Evolutionary conservation across 257 asterid species (phyloP).

Genomic region (Capsicum pubescens): DNA sequence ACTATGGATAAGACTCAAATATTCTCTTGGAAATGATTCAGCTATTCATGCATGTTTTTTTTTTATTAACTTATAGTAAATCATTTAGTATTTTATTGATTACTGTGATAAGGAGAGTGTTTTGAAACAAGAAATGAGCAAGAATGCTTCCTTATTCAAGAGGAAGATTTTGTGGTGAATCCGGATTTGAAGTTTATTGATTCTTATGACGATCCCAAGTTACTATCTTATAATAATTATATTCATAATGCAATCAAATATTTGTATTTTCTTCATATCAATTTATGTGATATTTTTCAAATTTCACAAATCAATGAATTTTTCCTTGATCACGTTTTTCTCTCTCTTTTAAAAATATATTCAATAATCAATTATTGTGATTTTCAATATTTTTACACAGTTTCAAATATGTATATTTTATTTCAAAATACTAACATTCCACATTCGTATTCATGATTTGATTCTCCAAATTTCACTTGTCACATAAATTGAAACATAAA

Average conservation of each 20-base stretch:
- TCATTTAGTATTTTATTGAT: not conserved
- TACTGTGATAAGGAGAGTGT: not conserved
- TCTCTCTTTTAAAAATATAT: not conserved
- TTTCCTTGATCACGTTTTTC: not conserved
- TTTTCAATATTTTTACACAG: not conserved
- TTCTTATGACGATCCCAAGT: not conserved
- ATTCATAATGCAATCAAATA: not conserved
- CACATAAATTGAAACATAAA: not conserved
- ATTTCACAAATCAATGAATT: not conserved
- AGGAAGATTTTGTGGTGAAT: not conserved
- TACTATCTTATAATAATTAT: too few relatives aligned
- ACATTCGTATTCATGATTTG: not conserved
- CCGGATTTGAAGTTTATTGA: not conserved
- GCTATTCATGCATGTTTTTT: not conserved
- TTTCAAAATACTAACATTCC: not conserved
- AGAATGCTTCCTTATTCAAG: not conserved
- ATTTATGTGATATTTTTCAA: not conserved
- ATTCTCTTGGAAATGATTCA: constrained; percentile 4
- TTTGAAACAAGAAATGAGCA: not conserved
- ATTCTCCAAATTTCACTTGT: not conserved
- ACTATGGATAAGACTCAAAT: not conserved
- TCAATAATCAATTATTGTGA: not conserved
- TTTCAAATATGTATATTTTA: not conserved
- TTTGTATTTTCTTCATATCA: not conserved
- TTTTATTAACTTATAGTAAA: not conserved